Percentiles rank a stretch among this genome's conserved stretches.
phyloP scores from a whole-genome alignment of 2,329 filamentous ascomycete genomes.

The Penicillium sp. region DNA sequence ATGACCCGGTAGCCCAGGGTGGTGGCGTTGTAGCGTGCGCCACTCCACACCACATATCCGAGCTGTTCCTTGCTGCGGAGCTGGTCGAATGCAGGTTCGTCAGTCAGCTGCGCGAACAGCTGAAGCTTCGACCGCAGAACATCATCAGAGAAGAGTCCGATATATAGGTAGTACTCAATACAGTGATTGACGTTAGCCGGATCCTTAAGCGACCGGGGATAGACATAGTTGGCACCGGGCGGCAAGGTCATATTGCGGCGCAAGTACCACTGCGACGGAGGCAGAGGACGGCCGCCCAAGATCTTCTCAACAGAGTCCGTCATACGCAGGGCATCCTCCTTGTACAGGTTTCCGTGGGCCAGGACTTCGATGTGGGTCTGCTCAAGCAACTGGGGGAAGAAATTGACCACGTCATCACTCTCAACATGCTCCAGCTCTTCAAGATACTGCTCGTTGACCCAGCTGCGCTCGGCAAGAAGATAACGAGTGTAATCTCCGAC shows the following conservation, averaged over 20 bases:
- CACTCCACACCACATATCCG: conserved; percentile 92
- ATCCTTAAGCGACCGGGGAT: conserved; percentile 76
- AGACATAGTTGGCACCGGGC: conserved; percentile 77
- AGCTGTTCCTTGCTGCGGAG: conserved; percentile 95
- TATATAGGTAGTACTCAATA: conserved; percentile 72
- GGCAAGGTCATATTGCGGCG: conserved; percentile 74
- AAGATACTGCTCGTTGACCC: conserved; percentile 74
- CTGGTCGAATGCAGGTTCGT: conserved; percentile 92
- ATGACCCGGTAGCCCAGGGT: conserved; percentile 84
- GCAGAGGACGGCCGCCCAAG: conserved; percentile 70
- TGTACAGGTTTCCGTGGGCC: conserved; percentile 89
- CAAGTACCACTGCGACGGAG: conserved; percentile 75
- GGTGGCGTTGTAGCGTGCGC: conserved; percentile 66
- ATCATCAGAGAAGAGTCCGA: conserved; percentile 69
- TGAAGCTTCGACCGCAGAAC: conserved; percentile 70
- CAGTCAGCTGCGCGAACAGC: conserved; percentile 82
- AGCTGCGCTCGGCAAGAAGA: conserved; percentile 73
- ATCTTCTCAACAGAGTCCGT: conserved; percentile 78
- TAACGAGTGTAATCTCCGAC: conserved; percentile 79
- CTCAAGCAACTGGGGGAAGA: conserved; percentile 74
- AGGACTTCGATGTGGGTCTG: conserved; percentile 87
- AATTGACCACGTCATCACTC: conserved; percentile 68
- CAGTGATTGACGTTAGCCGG: conserved; percentile 86
- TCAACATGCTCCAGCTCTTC: conserved; percentile 74
- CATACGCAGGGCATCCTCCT: conserved; percentile 83